A percentile compares a stretch with the other conserved stretches of the same genome.
phyloP scores from a whole-genome alignment of 2,329 filamentous ascomycete species.

The Tolypocladium album region DNA sequence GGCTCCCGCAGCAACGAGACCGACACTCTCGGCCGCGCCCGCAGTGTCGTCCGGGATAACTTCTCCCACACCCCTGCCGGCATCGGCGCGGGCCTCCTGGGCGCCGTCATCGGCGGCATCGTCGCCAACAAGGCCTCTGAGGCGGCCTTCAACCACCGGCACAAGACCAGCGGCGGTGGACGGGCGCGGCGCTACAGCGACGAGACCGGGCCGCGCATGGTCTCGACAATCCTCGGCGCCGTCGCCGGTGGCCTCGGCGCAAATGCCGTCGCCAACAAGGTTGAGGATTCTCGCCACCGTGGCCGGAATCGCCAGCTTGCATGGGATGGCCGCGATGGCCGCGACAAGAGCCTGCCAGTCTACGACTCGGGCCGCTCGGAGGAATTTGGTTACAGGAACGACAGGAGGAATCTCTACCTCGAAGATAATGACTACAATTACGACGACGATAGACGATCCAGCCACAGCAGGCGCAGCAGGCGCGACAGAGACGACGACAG shows the following conservation, averaged over 20 bases:
- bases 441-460: conserved; percentile 13
- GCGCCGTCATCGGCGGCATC: conserved; percentile 42
- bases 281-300: conserved; percentile 26
- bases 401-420: conserved; percentile 9
- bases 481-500: conserved; percentile 13
- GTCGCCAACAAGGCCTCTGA: conserved; percentile 39
- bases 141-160: conserved; percentile 21
- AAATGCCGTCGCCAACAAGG: conserved; percentile 34
- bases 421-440: conserved; percentile 16
- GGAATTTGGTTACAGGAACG: conserved; percentile 6
- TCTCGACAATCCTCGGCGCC: conserved; percentile 42
- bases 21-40: conserved; percentile 28
- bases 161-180: conserved; percentile 8
- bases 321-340: conserved; percentile 23
- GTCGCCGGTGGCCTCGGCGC: conserved; percentile 44
- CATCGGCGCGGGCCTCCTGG: conserved; percentile 39
- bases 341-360: conserved; percentile 14
- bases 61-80: conserved; percentile 39
- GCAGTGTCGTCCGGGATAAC: conserved; percentile 29
- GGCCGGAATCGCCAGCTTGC: conserved; percentile 19
- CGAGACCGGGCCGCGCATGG: conserved; percentile 19
- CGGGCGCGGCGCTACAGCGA: conserved; percentile 13
- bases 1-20: conserved; percentile 1
- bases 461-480: conserved; percentile 9
- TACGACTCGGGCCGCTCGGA: conserved; percentile 11